Base-by-base conservation (phyloP, 768 basidiomycete species). In the Calocybe cyanea region DNA sequence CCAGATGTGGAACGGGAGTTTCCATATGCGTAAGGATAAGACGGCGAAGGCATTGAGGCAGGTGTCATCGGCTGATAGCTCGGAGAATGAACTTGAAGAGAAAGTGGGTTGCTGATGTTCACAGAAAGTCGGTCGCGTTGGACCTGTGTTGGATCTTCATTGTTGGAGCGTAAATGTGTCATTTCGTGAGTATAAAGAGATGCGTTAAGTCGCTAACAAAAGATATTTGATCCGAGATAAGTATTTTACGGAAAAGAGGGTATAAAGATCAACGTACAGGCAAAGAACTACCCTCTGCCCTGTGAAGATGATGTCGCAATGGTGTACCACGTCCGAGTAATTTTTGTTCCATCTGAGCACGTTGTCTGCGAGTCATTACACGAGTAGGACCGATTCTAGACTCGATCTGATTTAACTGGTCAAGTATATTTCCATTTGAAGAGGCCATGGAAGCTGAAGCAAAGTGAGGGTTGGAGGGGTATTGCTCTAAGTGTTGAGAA, bases 311-410 rank as follows among this genome's bases (percentile, higher is more conserved):
- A 14, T 57, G 55, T 15, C 54, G 46, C 43, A 59, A 43, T 19
- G 61, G 58, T 35, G 49, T 41, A 28, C 59, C 50, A 43, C 63
- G 60, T 18, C 41, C 51, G 25, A 57, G 60, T 38, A 39, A 34
- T 47, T 50, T 53, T 46, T 62, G 64, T 43, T 63, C 58, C 24
- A 64, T 55, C 36, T 56, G 57, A 31, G 64, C 58, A 45, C 63
- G 66, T 53, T 72, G 73, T 32, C 75, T 65, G 33, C 79, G 72
- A 32, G 72, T 71, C 24, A 66, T 48, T 40, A 67, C 63, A 49
- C 80, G 75, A 49, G 65, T 63, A 38, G 80, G 78, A 0, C 79
- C 80, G 50, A 78, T 72, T 63, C 69, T 77, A 23, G 76, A 64
- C 10, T 75, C 65, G 31, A 77, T 63, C 62, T 77, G 77, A 30